phyloP scores from a whole-genome alignment of 257 asterid genomes.

The Capsicum pubescens region DNA sequence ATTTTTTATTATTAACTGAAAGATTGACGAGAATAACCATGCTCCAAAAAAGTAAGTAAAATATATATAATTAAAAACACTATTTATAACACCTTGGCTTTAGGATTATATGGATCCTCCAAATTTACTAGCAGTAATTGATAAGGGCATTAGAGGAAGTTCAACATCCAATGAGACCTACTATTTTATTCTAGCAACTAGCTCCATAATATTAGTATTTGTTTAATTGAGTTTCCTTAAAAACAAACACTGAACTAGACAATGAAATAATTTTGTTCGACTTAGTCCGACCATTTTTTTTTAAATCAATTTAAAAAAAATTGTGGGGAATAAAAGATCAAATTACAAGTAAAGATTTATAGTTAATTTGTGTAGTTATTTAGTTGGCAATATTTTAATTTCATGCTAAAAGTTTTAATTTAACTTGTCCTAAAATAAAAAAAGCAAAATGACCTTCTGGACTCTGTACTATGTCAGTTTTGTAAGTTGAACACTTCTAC shows the following conservation, averaged over 20 bases:
- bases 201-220: background rate
- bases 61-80: no score
- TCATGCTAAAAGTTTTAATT: background rate
- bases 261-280: background rate
- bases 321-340: background rate
- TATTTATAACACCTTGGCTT: no score
- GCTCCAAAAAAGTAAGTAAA: no score
- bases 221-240: background rate
- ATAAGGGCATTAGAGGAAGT: no score
- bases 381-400: background rate
- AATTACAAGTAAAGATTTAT: background rate
- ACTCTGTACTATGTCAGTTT: no score
- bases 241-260: background rate
- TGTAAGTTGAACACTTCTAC: no score
- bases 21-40: no score
- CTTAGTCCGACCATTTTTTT: background rate
- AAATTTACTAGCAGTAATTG: no score
- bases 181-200: background rate
- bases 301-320: background rate
- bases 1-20: no score
- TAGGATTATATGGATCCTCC: no score
- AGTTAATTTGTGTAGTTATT: background rate
- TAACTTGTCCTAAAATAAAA: no score
- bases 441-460: no score
- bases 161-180: background rate